Evolutionary conservation across 768 basidiomycete species (phyloP).

Genomic region (Tylopilus vinaceipallidus): DNA sequence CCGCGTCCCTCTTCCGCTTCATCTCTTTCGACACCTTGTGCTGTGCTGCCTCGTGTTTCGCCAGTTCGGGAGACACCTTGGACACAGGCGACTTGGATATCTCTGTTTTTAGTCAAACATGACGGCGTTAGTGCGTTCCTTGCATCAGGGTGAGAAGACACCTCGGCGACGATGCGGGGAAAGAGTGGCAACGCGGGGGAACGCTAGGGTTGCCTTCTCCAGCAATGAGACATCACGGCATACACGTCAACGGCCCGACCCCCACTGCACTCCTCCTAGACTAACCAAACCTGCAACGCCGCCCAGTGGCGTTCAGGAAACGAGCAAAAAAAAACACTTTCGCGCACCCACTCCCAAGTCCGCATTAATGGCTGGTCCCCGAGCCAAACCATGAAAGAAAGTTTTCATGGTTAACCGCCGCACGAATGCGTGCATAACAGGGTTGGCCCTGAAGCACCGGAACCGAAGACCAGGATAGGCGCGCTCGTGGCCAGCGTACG

Average conservation of each 20-base stretch:
- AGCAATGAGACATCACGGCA: constrained; percentile 5
- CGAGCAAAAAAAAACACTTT: neutral
- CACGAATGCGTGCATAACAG: neutral
- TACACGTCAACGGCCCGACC: neutral
- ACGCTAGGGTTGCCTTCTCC: neutral
- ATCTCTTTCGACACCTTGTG: constrained; percentile 90
- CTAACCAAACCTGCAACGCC: neutral
- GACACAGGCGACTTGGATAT: constrained; percentile 93
- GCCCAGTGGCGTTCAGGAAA: neutral
- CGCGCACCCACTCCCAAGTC: neutral
- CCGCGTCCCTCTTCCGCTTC: constrained; percentile 89
- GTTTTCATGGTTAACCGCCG: neutral
- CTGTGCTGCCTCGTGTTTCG: constrained; percentile 88
- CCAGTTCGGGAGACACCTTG: constrained; percentile 84
- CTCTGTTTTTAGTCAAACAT: constrained; percentile 46
- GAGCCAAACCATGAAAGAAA: neutral
- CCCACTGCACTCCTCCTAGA: neutral
- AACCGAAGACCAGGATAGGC: neutral
- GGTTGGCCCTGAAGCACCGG: constrained; percentile 3
- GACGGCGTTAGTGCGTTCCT: constrained; percentile 17
- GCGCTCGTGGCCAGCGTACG: neutral
- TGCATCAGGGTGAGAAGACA: neutral
- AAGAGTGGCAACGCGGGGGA: constrained; percentile 11
- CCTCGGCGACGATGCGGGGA: constrained; percentile 4
- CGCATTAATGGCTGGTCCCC: neutral